Evolutionary conservation across 2,329 filamentous ascomycete species (phyloP).

Genomic region (Daldinia sp.): DNA sequence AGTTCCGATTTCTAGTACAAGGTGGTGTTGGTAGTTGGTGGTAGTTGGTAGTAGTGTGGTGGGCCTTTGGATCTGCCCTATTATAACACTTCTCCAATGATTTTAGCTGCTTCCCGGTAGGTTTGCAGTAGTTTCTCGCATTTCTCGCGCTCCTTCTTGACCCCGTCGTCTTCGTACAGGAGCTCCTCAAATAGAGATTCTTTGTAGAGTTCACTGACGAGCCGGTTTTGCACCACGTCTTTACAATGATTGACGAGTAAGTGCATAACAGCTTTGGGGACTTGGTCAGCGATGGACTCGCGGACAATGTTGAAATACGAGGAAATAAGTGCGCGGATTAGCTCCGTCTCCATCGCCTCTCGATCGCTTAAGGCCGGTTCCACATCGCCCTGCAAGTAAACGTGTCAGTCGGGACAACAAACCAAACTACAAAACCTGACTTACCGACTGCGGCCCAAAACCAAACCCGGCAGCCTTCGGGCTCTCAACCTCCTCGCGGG

Average conservation of each 20-base stretch:
- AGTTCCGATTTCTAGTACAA: constrained; percentile 35
- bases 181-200: constrained; percentile 91
- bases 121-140: constrained; percentile 96
- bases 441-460: constrained; percentile 70
- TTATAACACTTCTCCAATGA: constrained; percentile 94
- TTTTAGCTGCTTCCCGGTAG: constrained; percentile 97
- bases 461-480: constrained; percentile 54
- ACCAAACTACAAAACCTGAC: constrained; percentile 49
- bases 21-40: constrained; percentile 7
- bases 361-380: constrained; percentile 94
- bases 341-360: constrained; percentile 96
- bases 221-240: constrained; percentile 95
- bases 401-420: constrained; percentile 37
- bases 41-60: constrained; percentile 1
- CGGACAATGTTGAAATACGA: constrained; percentile 99
- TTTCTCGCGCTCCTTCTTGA: constrained; percentile 98
- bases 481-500: constrained; percentile 53
- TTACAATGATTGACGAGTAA: constrained; percentile 98
- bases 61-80: constrained; percentile 14
- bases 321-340: constrained; percentile 95
- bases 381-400: constrained; percentile 63
- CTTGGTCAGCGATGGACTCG: constrained; percentile 98
- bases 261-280: constrained; percentile 99
- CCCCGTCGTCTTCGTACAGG: constrained; percentile 95
- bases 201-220: constrained; percentile 96